Evolutionary conservation across 2,329 filamentous ascomycete genomes (phyloP), one percentile per base, ranked within the genome.

Genomic region (Trichoderma simmonsii): DNA sequence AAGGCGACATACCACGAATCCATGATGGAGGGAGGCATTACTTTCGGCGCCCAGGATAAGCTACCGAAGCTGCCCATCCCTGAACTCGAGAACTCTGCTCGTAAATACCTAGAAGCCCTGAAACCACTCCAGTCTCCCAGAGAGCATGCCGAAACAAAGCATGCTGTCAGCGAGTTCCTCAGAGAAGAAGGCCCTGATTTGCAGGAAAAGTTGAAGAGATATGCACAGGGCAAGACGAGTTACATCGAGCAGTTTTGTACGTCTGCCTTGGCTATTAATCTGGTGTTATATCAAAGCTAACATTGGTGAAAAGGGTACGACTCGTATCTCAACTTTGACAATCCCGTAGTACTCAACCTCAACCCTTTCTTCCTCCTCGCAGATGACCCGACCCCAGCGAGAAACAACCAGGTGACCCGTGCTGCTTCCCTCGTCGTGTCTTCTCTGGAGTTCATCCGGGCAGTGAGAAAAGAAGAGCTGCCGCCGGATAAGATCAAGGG

Each of bases 221-320:
- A 98, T 84, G 95, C 96, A 9, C 90, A 90, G 63, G 94, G 92
- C 59, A 95, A 95, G 83, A 93, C 93, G 48, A 98, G 95, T 82
- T 99, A 98, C 80, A 98, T 99, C 77, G 96, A 98, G 80, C 96
- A 99, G 78, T 99, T 99, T 77, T 99, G 95, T 97, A 88, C 80
- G 93, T 87, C 14, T 60, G 26, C 6, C 21, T 12, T 24, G 24
- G 4, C 6, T 32, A 3, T 43, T 6, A 9, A 8, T 24, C 15
- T 51, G n/a, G 34, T 43, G 18, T 21, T 3, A 26, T 26, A 32
- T 54, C 11, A 70, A 12, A 62, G 63, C 76, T 67, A 78, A 73
- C 59, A 4, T 56, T 57, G 4, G 6, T 73, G 18, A 57, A 51
- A 54, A 97, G 95, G 95, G 96, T 98, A 98, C 80, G 96, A 99